Base-by-base conservation (phyloP, 257 asterid species). In the Coffea canephora region DNA sequence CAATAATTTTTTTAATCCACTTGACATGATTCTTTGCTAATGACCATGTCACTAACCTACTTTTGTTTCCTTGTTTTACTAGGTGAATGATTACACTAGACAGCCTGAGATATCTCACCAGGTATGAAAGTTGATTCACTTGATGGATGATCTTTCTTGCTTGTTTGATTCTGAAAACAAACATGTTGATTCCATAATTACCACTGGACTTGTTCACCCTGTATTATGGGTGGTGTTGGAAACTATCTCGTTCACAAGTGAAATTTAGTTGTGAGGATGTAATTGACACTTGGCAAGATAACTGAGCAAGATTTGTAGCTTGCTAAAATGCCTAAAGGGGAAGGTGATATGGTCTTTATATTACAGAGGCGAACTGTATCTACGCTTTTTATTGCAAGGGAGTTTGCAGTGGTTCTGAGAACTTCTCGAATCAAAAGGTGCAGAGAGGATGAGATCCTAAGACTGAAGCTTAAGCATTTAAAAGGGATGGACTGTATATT, bases 31-130 rank as follows among this genome's bases (percentile, higher is more conserved):
- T 19, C 8, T 69, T 48, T 64, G 45, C 71, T 39, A 36, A 27
- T 67, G 15, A 10, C 41, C 36, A 45, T 13, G 0, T 14, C 5
- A 25, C 54, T 76, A 27, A 69, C 48, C 41, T 25, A 36, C 31
- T 57, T 25, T 76, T 31, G 18, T 80, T 78, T 71, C 71, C 41
- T 62, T 70, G 45, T 79, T 81, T 74, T 86, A 48, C 79, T 87
- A 95, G 97, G 91, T 87, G 76, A 95, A 92, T 67, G 93, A 83
- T 74, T 95, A 93, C 73, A 84, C 94, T 14, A 85, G 88, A 65
- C 97, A 91, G 83, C 88, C 89, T 68, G 98, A 93, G 78, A 91
- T 95, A 87, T 88, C 96, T 73, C 91, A 86, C 43, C 98, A 95
- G 99, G 99, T 93, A 73, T 81, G 86, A 59, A 75, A 79, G 71